phyloP scores from a whole-genome alignment of 805 yeast genomes.

The Metschnikowia baotianmanensis region DNA sequence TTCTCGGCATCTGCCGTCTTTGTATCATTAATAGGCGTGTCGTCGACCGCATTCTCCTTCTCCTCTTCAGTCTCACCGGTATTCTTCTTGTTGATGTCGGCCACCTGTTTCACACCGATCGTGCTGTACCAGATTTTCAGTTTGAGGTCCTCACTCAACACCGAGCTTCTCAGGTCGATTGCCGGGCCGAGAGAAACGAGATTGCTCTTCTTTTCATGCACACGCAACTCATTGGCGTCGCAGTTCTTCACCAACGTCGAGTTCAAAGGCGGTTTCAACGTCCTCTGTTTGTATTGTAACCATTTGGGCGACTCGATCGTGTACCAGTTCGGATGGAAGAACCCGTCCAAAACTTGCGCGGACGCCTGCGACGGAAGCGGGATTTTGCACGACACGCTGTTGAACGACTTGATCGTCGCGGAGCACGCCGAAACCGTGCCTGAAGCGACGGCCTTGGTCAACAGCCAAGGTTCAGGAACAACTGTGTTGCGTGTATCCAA shows the following conservation, averaged over 20 bases:
- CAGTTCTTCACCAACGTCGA: conserved; percentile 28
- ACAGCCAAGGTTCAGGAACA: conserved; percentile 63
- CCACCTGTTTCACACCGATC: conserved; percentile 33
- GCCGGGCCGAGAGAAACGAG: conserved; percentile 38
- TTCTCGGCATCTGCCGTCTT: not conserved
- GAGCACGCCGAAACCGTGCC: conserved; percentile 21
- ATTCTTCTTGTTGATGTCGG: conserved; percentile 4
- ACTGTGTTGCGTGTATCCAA: conserved; percentile 72
- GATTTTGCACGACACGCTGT: conserved; percentile 31
- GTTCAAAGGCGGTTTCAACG: conserved; percentile 24
- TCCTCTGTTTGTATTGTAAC: conserved; percentile 32
- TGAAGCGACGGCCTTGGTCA: conserved; percentile 54
- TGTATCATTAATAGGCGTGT: not conserved
- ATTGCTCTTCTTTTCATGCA: conserved; percentile 22
- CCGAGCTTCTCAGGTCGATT: conserved; percentile 32
- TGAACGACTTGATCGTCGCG: conserved; percentile 30
- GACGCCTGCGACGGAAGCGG: conserved; percentile 33
- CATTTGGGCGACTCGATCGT: conserved; percentile 43
- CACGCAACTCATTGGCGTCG: conserved; percentile 20
- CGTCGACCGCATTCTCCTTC: conserved; percentile 8
- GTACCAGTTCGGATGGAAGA: conserved; percentile 46
- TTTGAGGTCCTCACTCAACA: conserved; percentile 32
- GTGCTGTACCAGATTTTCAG: conserved; percentile 40
- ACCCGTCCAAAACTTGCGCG: conserved; percentile 38
- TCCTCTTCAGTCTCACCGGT: not conserved